A percentile compares a stretch with the other conserved stretches of the same genome.
Evolutionary conservation across 2,329 filamentous ascomycete species (phyloP).

Genomic region (Sporothrix pallida): DNA sequence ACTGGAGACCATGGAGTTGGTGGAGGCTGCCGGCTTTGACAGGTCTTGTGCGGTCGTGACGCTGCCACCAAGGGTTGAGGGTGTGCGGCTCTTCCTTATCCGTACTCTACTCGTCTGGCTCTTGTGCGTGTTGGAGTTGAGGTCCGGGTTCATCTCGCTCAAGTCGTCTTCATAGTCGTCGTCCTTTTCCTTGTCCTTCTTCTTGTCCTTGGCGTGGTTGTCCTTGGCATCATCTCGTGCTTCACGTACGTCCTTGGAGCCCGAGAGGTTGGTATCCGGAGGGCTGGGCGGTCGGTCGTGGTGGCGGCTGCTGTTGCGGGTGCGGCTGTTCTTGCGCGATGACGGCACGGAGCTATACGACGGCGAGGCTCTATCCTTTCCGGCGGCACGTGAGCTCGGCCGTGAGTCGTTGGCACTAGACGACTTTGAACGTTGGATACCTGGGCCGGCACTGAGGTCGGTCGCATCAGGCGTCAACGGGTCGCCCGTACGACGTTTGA

Average conservation of each 20-base stretch:
- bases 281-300: conserved; percentile 65
- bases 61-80: conserved; percentile 32
- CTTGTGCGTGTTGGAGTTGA: conserved; percentile 9
- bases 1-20: conserved; percentile 63
- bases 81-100: conserved; percentile 31
- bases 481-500: conserved; percentile 46
- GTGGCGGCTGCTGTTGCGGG: conserved; percentile 43
- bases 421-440: conserved; percentile 56
- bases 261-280: conserved; percentile 66
- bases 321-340: conserved; percentile 50
- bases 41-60: conserved; percentile 51
- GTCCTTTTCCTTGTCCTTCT: neutral
- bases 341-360: conserved; percentile 44
- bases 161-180: conserved; percentile 19
- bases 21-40: conserved; percentile 57
- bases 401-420: conserved; percentile 35
- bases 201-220: neutral
- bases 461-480: conserved; percentile 73
- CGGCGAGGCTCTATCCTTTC: conserved; percentile 8
- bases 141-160: conserved; percentile 42
- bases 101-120: conserved; percentile 29
- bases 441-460: conserved; percentile 62
- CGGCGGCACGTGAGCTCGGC: conserved; percentile 25
- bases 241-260: conserved; percentile 48
- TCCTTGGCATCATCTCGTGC: conserved; percentile 26